Conservation (phyloP, 2,329 filamentous ascomycete species). For the Escovopsis weberi region DNA sequence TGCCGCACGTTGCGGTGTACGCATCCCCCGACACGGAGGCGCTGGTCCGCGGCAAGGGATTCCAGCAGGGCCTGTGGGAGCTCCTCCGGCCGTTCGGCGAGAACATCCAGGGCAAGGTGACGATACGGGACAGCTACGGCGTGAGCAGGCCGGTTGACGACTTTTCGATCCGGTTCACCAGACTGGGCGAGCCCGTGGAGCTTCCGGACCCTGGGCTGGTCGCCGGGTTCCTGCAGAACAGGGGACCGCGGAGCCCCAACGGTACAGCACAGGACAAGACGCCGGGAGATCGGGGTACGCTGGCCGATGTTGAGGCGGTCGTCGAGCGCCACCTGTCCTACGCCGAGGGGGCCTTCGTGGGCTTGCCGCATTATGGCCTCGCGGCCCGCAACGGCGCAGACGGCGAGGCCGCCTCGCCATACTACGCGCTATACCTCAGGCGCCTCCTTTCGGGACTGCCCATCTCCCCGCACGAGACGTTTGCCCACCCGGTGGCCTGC, state of each 20-base stretch:
- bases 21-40: conserved; percentile 78
- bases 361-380: conserved; percentile 20
- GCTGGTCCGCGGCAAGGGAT: conserved; percentile 69
- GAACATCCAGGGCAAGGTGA: conserved; percentile 71
- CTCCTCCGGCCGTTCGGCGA: conserved; percentile 86
- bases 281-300: conserved; percentile 16
- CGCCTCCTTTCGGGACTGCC: conserved; percentile 68
- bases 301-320: conserved; percentile 63
- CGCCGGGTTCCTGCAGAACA: conserved; percentile 13
- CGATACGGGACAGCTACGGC: conserved; percentile 79
- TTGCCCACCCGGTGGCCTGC: conserved; percentile 85
- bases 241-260: conserved; percentile 23
- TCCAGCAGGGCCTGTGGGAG: conserved; percentile 68
- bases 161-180: conserved; percentile 75
- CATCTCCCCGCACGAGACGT: conserved; percentile 76
- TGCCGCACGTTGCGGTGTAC: conserved; percentile 76
- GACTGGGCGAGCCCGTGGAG: conserved; percentile 47
- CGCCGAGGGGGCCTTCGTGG: conserved; percentile 46
- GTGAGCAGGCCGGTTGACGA: conserved; percentile 74
- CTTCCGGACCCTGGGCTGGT: conserved; percentile 26
- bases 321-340: conserved; percentile 67
- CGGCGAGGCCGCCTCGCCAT: conserved; percentile 49
- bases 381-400: conserved; percentile 26
- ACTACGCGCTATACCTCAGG: conserved; percentile 74
- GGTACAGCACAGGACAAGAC: conserved; percentile 14